Evolutionary conservation across 2,329 filamentous ascomycete genomes (phyloP), one percentile per base, ranked within the genome.

Genomic region (Calonectria honghensis): DNA sequence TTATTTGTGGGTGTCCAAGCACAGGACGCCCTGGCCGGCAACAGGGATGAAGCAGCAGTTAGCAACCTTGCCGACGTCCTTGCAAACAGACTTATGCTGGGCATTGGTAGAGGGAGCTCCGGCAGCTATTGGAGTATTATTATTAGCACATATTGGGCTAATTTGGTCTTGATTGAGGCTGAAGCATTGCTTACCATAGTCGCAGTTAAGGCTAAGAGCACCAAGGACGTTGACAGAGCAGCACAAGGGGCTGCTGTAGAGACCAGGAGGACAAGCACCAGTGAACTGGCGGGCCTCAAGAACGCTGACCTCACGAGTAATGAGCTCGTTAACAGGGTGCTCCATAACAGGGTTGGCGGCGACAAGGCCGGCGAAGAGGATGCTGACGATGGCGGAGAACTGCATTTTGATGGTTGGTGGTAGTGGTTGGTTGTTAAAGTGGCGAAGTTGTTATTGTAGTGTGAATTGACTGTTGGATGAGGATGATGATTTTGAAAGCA

Each of bases 371-470:
- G 27, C 52, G 29, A 57, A 57, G 52, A 35, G 3, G 31, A 32
- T 32, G 29, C 29, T 32, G 52, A 57, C 18, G 10, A 57, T 29
- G 31, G 52, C 35, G 29, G 52, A 35, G 29, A 20, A 31, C 52
- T 57, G 31, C 52, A 57, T 57, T 35, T 57, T 57, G 52, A 57
- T 57, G 52, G 29, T 57, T 35, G 31, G 52, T 57, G 27, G 51
- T 54, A 16, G 39, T 41, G 37, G 13, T 39, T 39, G 37, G 37
- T 9, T 31, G 27, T 24, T 31, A 7, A 54, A 31, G 27, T 14
- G 14, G 11, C 35, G 16, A 29, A 54, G 51, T 32, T 31, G 50
- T 52, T 16, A 27, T 54, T 54, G 29, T 35, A 48, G 45, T 48
- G 52, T 57, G 52, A 57, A 32, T 6, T 35, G 52, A 57, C 11